A percentile compares a stretch with the other conserved stretches of the same genome.
Evolutionary conservation across 352 stramenopile species (phyloP).

Genomic region (Blastocystis sp.): DNA sequence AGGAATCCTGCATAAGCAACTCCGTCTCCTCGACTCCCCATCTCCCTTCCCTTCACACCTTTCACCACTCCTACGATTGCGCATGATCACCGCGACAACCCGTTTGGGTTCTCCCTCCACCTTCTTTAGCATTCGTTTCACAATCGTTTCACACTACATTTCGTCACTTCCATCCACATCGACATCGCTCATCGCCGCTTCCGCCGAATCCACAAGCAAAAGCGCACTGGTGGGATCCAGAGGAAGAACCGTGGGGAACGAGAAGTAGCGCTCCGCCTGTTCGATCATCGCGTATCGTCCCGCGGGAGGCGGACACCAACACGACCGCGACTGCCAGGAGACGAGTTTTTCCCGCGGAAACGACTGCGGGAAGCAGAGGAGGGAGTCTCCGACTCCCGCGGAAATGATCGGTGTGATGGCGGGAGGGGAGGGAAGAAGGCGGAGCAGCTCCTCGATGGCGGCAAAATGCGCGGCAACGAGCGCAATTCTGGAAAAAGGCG

Average conservation of each 20-base stretch:
- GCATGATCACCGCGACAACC: not conserved
- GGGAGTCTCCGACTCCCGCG: not conserved
- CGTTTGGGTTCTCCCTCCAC: not conserved
- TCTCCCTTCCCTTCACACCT: not conserved
- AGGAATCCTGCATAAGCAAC: not conserved
- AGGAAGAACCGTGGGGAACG: slow-evolving; percentile 62
- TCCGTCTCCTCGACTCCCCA: not conserved
- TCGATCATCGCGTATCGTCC: slow-evolving; percentile 61
- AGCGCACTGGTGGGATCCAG: not conserved
- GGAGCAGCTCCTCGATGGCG: not conserved
- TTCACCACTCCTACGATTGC: not conserved
- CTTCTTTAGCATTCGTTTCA: slow-evolving; percentile 33
- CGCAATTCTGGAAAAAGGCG: no score
- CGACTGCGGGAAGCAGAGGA: not conserved
- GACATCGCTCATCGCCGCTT: not conserved
- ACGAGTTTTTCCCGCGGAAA: not conserved
- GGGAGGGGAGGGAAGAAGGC: not conserved
- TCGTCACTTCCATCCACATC: not conserved
- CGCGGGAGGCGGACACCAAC: not conserved
- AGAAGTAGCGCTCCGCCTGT: slow-evolving; percentile 61
- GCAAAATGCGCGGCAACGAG: not conserved
- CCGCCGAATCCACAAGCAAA: not conserved
- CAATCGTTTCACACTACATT: not conserved
- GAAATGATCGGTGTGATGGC: not conserved
- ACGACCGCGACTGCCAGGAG: not conserved